A percentile compares a stretch with the other conserved stretches of the same genome.
Evolutionary conservation across 768 basidiomycete genomes (phyloP).

Genomic region (Goffeauzyma gilvescens): DNA sequence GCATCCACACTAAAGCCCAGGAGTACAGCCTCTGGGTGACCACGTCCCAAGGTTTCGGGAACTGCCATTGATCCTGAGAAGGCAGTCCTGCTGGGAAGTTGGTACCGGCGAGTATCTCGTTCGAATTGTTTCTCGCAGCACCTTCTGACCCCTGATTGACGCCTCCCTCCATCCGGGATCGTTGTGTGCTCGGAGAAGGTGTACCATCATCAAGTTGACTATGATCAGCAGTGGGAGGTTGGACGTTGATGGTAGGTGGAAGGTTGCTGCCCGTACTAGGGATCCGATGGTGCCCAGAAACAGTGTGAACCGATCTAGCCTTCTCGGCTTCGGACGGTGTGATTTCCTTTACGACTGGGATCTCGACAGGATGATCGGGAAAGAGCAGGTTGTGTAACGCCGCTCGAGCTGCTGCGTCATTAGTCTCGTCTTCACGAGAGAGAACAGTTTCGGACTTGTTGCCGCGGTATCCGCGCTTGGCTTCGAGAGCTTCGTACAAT

Average conservation of each 20-base stretch:
- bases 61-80: too few relatives aligned
- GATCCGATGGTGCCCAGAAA: background rate
- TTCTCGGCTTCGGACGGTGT: background rate
- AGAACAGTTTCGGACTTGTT: slow-evolving; percentile 9
- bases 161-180: too few relatives aligned
- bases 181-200: too few relatives aligned
- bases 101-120: too few relatives aligned
- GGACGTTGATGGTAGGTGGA: slow-evolving; percentile 24
- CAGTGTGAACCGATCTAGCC: background rate
- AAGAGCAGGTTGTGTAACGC: slow-evolving; percentile 11
- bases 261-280: slow-evolving; percentile 1
- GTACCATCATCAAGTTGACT: too few relatives aligned
- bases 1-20: slow-evolving; percentile 30
- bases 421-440: slow-evolving; percentile 6
- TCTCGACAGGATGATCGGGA: slow-evolving; percentile 10
- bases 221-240: slow-evolving; percentile 22
- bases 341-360: background rate
- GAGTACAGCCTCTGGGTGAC: slow-evolving; percentile 27
- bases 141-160: too few relatives aligned
- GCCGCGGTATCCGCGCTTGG: too few relatives aligned
- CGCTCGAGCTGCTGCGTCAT: slow-evolving; percentile 5
- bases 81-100: too few relatives aligned
- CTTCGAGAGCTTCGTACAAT: background rate
- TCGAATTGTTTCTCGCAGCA: too few relatives aligned
- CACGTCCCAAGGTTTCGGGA: slow-evolving; percentile 25